Conservation (phyloP, 2,329 filamentous ascomycete species). For the Epichloe uncinata region DNA sequence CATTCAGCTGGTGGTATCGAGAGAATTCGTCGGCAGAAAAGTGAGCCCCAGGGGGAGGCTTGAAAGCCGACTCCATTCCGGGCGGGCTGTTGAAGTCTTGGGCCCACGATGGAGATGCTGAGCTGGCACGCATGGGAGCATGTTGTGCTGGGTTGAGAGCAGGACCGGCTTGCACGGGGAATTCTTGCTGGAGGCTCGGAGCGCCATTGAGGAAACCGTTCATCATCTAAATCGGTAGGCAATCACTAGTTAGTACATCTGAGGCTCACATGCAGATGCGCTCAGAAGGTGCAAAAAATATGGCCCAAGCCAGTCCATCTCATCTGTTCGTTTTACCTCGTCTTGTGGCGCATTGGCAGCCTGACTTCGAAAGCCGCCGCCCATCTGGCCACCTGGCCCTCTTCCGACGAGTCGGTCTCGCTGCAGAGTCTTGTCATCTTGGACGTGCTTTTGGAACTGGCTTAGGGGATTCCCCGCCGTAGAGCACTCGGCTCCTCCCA, state of each 20-base stretch:
- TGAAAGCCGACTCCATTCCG: slow-evolving; percentile 59
- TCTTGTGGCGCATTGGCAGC: slow-evolving; percentile 59
- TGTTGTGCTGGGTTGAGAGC: slow-evolving; percentile 37
- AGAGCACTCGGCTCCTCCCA: slow-evolving; percentile 91
- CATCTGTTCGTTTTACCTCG: slow-evolving; percentile 34
- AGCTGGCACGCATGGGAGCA: slow-evolving; percentile 38
- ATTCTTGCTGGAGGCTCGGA: slow-evolving; percentile 42
- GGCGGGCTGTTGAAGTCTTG: slow-evolving; percentile 44
- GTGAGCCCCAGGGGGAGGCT: slow-evolving; percentile 39
- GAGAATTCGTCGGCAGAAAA: slow-evolving; percentile 82
- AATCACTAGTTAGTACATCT: background rate
- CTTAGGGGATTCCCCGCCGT: slow-evolving; percentile 93
- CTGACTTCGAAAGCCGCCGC: slow-evolving; percentile 65
- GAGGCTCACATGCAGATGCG: background rate
- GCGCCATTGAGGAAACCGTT: slow-evolving; percentile 82
- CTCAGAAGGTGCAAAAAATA: too few relatives aligned
- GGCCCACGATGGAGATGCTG: slow-evolving; percentile 41
- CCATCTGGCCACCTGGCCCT: slow-evolving; percentile 55
- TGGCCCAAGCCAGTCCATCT: background rate
- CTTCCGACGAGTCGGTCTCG: slow-evolving; percentile 74
- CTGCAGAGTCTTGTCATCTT: slow-evolving; percentile 91
- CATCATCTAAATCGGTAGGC: slow-evolving; percentile 55
- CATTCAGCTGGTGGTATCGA: slow-evolving; percentile 65
- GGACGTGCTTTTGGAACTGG: slow-evolving; percentile 94
- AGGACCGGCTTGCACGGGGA: slow-evolving; percentile 35